Base-by-base conservation (phyloP, 1,284 basidiomycete species). In the Sanghuangporus weigelae region DNA sequence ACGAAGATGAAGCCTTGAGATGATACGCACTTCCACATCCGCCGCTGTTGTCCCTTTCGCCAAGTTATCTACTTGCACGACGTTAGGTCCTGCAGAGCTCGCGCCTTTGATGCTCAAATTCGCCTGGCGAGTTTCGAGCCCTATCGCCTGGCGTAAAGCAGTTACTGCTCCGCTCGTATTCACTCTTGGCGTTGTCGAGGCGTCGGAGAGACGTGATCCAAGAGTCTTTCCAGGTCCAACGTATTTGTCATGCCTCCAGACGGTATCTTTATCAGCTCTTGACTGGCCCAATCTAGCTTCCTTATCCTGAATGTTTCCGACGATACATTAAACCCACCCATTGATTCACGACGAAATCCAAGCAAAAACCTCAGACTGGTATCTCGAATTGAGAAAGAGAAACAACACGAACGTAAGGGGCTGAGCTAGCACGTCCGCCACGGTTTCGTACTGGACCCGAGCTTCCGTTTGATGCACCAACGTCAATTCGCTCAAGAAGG, bases 11-110 rank as follows among this genome's bases (percentile, higher is more conserved):
- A n/a, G 16, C 7, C 42, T 40, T 23, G 39, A 35, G 40, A 14
- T n/a, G 35, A 57, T 42, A 73, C 81, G 63, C 60, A 85, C 85
- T 70, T 86, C 84, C 60, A 95, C 93, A 71, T 95, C 92, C 39
- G 89, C 92, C 23, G 90, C 81, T 2, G 89, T 93, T 35, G 92
- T 95, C 5, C 92, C 93, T 19, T 75, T 76, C 6, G 89, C 90
- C 35, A 95, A 76, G 7, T 89, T 90, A 8, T 84, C 79, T 14
- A 95, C 87, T 69, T 93, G 84, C 0, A 95, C 86, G 57, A 91
- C 86, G 65, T 90, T 90, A 11, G 68, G 68, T 7, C 84, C 84
- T 23, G 76, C 74, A 19, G 78, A 73, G 63, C 84, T 80, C 10
- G 90, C 90, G 8, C 92, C 92, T 73, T 90, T 90, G 73, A 94